Conservation (phyloP, 352 stramenopile genomes). For the Phytophthora chlamydospora region DNA sequence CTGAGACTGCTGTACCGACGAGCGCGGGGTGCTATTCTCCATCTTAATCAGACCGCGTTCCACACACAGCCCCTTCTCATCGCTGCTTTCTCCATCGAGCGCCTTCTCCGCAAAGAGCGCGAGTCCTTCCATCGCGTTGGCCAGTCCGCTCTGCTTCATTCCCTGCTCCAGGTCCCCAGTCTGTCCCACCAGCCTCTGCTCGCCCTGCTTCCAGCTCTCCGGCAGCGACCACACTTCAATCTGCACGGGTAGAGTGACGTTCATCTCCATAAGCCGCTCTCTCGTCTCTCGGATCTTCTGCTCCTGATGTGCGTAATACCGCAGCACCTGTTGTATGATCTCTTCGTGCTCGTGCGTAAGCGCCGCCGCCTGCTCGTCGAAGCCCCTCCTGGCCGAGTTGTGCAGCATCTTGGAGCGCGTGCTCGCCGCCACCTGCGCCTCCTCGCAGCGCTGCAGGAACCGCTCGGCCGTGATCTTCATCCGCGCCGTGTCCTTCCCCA, state of each 20-base stretch:
- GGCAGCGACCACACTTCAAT: slow-evolving; percentile 14
- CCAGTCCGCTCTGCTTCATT: slow-evolving; percentile 3
- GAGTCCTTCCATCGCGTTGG: slow-evolving; percentile 8
- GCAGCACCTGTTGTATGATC: slow-evolving; percentile 33
- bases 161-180: background rate
- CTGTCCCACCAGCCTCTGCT: slow-evolving; percentile 3
- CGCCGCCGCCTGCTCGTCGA: slow-evolving; percentile 21
- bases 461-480: slow-evolving; percentile 20
- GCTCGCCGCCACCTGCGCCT: slow-evolving; percentile 26
- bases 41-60: slow-evolving; percentile 18
- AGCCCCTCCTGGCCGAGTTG: slow-evolving; percentile 14
- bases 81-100: slow-evolving; percentile 6
- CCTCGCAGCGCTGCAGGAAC: slow-evolving; percentile 38
- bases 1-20: background rate
- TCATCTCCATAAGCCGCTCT: slow-evolving; percentile 30
- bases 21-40: slow-evolving; percentile 1
- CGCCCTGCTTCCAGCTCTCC: slow-evolving; percentile 8
- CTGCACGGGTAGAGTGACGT: slow-evolving; percentile 32
- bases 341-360: slow-evolving; percentile 26
- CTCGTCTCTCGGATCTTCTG: slow-evolving; percentile 33
- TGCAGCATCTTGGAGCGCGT: slow-evolving; percentile 31
- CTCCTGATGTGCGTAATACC: slow-evolving; percentile 33
- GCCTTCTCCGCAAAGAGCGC: slow-evolving; percentile 14
- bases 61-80: slow-evolving; percentile 16
- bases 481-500: slow-evolving; percentile 23